These are phyloP conservation scores for Fomes fomentarius DNA, from an alignment of 1,284 basidiomycete species.

Conservation along the genomic window DNA sequence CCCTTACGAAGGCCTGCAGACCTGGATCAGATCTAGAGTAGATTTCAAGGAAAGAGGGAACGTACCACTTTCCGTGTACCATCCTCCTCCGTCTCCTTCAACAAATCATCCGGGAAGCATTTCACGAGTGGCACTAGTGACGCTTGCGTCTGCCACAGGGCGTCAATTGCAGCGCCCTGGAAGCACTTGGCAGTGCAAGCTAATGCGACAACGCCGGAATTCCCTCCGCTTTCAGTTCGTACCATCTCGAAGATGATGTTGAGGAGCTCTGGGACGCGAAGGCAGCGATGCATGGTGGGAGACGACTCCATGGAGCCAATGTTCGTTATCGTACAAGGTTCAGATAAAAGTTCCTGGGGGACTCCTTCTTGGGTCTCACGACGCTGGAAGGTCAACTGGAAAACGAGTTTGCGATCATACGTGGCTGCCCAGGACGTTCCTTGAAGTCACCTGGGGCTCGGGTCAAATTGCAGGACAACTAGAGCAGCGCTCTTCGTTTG, in stretches of 20 bases:
- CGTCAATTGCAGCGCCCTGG: slow-evolving; percentile 19
- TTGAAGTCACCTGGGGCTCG: too few relatives aligned
- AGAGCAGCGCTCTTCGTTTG: too few relatives aligned
- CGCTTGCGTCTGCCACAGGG: slow-evolving; percentile 18
- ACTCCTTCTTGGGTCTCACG: too few relatives aligned
- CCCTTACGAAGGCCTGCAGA: slow-evolving; percentile 6
- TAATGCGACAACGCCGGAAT: slow-evolving; percentile 10
- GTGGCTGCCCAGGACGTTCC: too few relatives aligned
- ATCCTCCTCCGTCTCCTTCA: slow-evolving; percentile 11
- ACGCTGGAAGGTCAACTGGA: too few relatives aligned
- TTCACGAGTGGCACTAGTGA: slow-evolving; percentile 19
- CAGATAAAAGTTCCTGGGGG: too few relatives aligned
- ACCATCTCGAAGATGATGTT: slow-evolving; percentile 15
- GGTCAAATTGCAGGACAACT: too few relatives aligned
- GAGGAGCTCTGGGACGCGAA: slow-evolving; percentile 19
- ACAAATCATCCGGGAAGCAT: slow-evolving; percentile 18
- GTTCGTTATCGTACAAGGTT: too few relatives aligned
- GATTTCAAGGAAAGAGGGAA: neutral
- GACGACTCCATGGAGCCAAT: neutral
- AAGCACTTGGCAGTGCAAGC: slow-evolving; percentile 21
- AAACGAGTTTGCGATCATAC: too few relatives aligned
- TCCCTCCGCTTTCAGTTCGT: neutral
- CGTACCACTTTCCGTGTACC: slow-evolving; percentile 10
- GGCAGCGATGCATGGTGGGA: slow-evolving; percentile 9
- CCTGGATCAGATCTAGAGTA: too few relatives aligned